These are phyloP conservation scores for Plasmopara muralis DNA, from an alignment of 352 stramenopile genomes.

Conservation along the genomic window DNA sequence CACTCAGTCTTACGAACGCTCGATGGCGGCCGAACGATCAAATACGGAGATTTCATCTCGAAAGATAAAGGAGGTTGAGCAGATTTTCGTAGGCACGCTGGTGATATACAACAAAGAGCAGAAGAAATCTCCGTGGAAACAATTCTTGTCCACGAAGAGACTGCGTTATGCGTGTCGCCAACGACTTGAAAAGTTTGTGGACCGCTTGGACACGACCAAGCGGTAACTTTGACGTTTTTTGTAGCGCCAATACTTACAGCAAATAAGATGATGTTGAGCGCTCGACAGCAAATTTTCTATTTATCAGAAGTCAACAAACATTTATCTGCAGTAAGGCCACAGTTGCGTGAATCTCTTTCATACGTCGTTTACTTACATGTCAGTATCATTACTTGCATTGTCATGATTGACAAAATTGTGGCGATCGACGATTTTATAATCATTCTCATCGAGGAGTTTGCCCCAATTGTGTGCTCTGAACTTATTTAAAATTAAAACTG, in stretches of 20 bases:
- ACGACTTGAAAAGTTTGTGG: conserved; percentile 53
- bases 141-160: conserved; percentile 31
- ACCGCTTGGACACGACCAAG: conserved; percentile 45
- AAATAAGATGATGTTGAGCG: conserved; percentile 9
- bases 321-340: neutral
- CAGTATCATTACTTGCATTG: neutral
- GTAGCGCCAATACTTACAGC: conserved; percentile 6
- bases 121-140: conserved; percentile 35
- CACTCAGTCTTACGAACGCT: conserved; percentile 43
- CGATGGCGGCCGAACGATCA: conserved; percentile 22
- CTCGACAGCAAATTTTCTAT: conserved; percentile 15
- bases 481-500: too few relatives aligned
- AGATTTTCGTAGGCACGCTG: conserved; percentile 55
- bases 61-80: conserved; percentile 31
- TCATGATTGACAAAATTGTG: neutral
- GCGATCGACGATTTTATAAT: too few relatives aligned
- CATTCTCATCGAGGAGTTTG: too few relatives aligned
- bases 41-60: conserved; percentile 11
- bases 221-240: conserved; percentile 16
- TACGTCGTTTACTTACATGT: neutral
- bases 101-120: conserved; percentile 66
- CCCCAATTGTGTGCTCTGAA: neutral
- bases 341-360: neutral
- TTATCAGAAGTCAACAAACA: conserved; percentile 16
- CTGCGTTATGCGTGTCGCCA: conserved; percentile 37